phyloP scores from a whole-genome alignment of 2,329 filamentous ascomycete species.

The Botrytis hyacinthi region DNA sequence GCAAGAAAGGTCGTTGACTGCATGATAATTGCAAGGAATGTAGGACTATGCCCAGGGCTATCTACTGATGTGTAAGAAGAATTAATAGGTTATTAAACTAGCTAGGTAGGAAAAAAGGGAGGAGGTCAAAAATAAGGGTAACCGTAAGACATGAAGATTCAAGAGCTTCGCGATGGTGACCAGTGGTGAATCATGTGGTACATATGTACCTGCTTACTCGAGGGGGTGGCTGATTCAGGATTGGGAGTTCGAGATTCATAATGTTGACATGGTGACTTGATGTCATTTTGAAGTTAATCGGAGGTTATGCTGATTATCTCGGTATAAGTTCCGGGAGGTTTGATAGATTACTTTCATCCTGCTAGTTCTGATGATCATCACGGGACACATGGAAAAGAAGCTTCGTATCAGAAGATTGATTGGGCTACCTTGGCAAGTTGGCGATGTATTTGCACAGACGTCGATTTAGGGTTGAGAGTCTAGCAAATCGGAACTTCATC shows the following conservation, averaged over 20 bases:
- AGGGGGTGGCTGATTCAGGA: conserved; percentile 1
- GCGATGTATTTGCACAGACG: conserved; percentile 30
- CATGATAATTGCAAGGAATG: conserved; percentile 19
- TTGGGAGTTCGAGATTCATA: not conserved
- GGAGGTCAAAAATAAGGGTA: not conserved
- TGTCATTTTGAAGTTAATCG: not conserved
- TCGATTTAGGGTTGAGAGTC: conserved; percentile 31
- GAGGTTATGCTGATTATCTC: not conserved
- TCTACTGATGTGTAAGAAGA: conserved; percentile 3
- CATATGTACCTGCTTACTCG: conserved; percentile 1
- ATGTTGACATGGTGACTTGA: not conserved
- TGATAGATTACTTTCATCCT: not conserved
- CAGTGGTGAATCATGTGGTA: not conserved
- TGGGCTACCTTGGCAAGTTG: not conserved
- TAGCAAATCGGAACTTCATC: not conserved
- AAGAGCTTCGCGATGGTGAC: not conserved
- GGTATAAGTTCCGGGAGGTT: not conserved
- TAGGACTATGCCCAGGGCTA: not conserved
- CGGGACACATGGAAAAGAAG: not conserved
- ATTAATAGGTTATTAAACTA: not conserved
- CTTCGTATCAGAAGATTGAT: conserved; percentile 15
- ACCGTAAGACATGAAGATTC: not conserved
- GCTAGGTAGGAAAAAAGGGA: too few relatives aligned
- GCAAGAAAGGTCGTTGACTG: conserved; percentile 5
- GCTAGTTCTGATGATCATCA: not conserved